Evolutionary conservation across 2,329 filamentous ascomycete species (phyloP).

Genomic region (Herpotrichia juniperi): DNA sequence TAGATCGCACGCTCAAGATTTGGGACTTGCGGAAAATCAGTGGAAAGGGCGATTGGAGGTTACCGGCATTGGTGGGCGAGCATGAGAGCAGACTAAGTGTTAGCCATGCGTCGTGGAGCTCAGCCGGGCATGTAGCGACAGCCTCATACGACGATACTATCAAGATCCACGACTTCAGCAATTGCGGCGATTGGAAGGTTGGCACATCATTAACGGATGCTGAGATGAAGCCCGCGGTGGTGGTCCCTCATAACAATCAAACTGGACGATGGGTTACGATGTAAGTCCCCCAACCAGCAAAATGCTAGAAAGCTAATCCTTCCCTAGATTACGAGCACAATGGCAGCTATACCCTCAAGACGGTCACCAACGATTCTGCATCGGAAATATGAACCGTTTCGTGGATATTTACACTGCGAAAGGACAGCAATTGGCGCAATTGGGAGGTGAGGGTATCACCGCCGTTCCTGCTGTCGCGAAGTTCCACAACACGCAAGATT

Average conservation of each 20-base stretch:
- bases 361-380: constrained; percentile 83
- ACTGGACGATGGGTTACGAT: constrained; percentile 94
- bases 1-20: constrained; percentile 87
- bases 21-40: constrained; percentile 89
- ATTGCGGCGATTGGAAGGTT: constrained; percentile 56
- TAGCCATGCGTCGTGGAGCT: constrained; percentile 89
- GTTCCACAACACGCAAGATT: constrained; percentile 85
- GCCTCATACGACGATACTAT: constrained; percentile 94
- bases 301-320: constrained; percentile 19
- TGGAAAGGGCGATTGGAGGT: constrained; percentile 63
- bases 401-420: constrained; percentile 86
- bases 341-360: constrained; percentile 85
- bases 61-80: constrained; percentile 76
- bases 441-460: constrained; percentile 88
- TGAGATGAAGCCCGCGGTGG: constrained; percentile 71
- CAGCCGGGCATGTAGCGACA: constrained; percentile 84
- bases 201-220: constrained; percentile 63
- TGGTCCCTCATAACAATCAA: constrained; percentile 89
- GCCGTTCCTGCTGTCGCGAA: constrained; percentile 92
- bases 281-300: too few species aligned
- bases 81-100: constrained; percentile 85
- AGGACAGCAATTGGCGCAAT: constrained; percentile 85
- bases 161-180: constrained; percentile 83
- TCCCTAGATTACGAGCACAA: constrained; percentile 71
- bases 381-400: constrained; percentile 98